phyloP scores from a whole-genome alignment of 2,329 filamentous ascomycete species.

The Dactylellina haptotyla region DNA sequence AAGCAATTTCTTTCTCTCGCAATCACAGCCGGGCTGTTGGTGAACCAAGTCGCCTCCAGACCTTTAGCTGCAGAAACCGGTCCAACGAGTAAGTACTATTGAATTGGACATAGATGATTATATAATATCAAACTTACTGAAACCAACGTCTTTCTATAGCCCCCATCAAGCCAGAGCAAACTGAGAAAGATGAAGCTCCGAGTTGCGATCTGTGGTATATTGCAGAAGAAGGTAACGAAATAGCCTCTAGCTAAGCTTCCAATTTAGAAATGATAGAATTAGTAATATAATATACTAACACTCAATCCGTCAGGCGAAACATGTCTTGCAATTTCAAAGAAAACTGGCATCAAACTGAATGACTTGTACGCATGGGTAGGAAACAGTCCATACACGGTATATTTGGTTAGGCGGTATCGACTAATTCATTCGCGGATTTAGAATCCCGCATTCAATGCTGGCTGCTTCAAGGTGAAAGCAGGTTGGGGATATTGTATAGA shows the following conservation, averaged over 20 bases:
- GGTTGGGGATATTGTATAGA: conserved; percentile 13
- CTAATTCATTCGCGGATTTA: not conserved
- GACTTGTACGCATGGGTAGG: not conserved
- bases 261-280: not conserved
- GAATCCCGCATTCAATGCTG: not conserved
- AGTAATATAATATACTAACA: not conserved
- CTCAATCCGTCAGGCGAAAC: conserved; percentile 7
- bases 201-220: conserved; percentile 15
- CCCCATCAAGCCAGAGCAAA: not conserved
- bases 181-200: not conserved
- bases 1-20: too few relatives aligned
- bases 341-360: not conserved
- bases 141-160: too few relatives aligned
- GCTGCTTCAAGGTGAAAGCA: not conserved
- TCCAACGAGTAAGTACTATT: too few relatives aligned
- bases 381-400: too few relatives aligned
- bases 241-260: not conserved
- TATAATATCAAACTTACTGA: too few relatives aligned
- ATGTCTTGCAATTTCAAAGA: not conserved
- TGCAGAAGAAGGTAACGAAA: not conserved
- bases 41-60: too few relatives aligned
- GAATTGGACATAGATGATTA: too few relatives aligned
- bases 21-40: too few relatives aligned
- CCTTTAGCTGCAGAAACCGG: too few relatives aligned
- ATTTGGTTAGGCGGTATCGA: not conserved